Evolutionary conservation across 768 basidiomycete genomes (phyloP).

Genomic region (Leccinum imitatum): DNA sequence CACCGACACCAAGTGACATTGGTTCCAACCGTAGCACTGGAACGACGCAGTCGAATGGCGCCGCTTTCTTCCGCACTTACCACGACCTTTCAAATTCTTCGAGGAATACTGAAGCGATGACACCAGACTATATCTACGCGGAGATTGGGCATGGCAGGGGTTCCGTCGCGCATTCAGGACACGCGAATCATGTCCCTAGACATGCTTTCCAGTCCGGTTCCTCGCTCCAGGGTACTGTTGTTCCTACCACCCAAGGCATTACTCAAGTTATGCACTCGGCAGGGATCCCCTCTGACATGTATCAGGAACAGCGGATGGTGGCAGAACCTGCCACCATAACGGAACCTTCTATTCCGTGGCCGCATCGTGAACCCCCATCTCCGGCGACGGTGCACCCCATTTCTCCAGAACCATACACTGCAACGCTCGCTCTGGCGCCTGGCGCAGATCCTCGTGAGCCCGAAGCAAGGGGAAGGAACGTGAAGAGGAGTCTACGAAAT

Average conservation of each 20-base stretch:
- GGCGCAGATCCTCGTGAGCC: constrained; percentile 32
- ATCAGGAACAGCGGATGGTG: constrained; percentile 14
- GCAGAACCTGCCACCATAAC: constrained; percentile 12
- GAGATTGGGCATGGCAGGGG: constrained; percentile 78
- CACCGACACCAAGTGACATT: constrained; percentile 62
- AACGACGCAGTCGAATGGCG: constrained; percentile 54
- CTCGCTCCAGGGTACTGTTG: constrained; percentile 21
- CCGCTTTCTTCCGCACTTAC: constrained; percentile 62
- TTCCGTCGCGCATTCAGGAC: constrained; percentile 26
- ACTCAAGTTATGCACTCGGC: constrained; percentile 38
- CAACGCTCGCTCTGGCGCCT: constrained; percentile 33
- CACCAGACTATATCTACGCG: constrained; percentile 72
- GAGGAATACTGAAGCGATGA: constrained; percentile 54
- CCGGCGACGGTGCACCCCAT: constrained; percentile 33
- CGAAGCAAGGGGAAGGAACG: constrained; percentile 56
- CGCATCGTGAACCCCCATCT: constrained; percentile 43
- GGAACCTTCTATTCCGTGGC: constrained; percentile 40
- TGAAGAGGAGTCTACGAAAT: constrained; percentile 63
- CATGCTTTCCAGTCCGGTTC: constrained; percentile 23
- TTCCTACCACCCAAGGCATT: constrained; percentile 31
- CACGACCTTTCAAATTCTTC: constrained; percentile 44
- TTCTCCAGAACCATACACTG: constrained; percentile 42
- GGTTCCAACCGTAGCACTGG: constrained; percentile 53
- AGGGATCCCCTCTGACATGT: constrained; percentile 25
- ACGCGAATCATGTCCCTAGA: constrained; percentile 20